A percentile compares a stretch with the other conserved stretches of the same genome.
These are phyloP conservation scores for Corylus heterophylla DNA, from an alignment of 306 rosid species.

Conservation along the genomic window DNA sequence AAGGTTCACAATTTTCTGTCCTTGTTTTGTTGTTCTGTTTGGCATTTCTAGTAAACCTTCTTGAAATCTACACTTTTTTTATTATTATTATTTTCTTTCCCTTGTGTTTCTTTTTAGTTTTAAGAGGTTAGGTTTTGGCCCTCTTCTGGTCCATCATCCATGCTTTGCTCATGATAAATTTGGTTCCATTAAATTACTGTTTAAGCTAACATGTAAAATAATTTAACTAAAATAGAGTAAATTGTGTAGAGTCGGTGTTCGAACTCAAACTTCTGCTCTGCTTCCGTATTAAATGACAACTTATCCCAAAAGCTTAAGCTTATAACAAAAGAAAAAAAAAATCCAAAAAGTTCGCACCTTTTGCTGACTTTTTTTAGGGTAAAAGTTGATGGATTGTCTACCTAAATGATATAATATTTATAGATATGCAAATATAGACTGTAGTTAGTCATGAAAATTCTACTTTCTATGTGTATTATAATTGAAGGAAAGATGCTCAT, in stretches of 20 bases:
- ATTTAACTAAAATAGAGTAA: too few species aligned
- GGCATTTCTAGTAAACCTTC: slow-evolving; percentile 7
- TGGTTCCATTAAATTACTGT: background rate
- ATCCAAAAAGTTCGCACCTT: background rate
- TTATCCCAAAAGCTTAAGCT: too few species aligned
- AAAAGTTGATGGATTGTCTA: background rate
- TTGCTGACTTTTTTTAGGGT: background rate
- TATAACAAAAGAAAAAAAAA: too few species aligned
- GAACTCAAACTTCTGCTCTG: too few species aligned
- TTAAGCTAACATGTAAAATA: too few species aligned
- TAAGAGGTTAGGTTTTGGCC: too few species aligned
- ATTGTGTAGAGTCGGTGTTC: too few species aligned
- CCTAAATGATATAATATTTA: too few species aligned
- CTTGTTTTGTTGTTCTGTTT: slow-evolving; percentile 18
- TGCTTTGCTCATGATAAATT: background rate
- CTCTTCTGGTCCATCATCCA: background rate
- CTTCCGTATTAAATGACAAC: too few species aligned
- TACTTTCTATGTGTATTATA: background rate
- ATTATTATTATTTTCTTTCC: background rate
- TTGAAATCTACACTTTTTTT: slow-evolving; percentile 1
- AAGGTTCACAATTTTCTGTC: background rate
- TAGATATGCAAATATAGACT: too few species aligned
- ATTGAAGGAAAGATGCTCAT: background rate
- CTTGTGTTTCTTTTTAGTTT: background rate
- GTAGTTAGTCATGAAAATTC: background rate